Conservation (phyloP, 257 asterid genomes). For the Solanum rostratum region DNA sequence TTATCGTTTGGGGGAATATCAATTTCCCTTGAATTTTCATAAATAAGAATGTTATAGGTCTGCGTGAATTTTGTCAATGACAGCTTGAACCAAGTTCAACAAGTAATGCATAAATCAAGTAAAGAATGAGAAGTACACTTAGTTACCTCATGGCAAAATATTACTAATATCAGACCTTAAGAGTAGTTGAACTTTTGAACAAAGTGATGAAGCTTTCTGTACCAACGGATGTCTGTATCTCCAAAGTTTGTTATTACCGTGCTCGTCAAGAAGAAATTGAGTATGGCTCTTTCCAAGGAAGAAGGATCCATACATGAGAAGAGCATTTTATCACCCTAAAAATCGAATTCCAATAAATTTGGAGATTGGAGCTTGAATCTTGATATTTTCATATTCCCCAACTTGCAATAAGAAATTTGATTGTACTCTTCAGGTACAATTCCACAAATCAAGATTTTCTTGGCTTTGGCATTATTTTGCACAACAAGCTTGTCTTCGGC, state of each 20-base stretch:
- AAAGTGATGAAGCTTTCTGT: background rate
- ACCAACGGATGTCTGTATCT: background rate
- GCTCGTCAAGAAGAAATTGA: background rate
- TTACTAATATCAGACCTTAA: background rate
- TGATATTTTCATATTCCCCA: background rate
- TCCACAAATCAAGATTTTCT: too few relatives aligned
- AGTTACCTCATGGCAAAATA: background rate
- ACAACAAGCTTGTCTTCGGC: too few relatives aligned
- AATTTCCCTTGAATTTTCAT: background rate
- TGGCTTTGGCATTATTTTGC: too few relatives aligned
- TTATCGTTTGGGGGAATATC: background rate
- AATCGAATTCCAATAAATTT: background rate
- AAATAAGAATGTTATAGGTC: background rate
- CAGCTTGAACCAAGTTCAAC: background rate
- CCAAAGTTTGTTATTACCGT: background rate
- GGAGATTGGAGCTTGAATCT: background rate
- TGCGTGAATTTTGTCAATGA: background rate
- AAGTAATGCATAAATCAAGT: background rate
- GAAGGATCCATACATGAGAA: background rate
- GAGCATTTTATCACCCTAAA: background rate
- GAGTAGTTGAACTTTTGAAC: background rate
- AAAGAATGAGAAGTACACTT: background rate
- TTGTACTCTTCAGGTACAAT: too few relatives aligned
- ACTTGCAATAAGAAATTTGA: too few relatives aligned
- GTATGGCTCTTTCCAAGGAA: background rate